Evolutionary conservation across 1,284 basidiomycete genomes (phyloP).

Genomic region (Dichomitus squalens): DNA sequence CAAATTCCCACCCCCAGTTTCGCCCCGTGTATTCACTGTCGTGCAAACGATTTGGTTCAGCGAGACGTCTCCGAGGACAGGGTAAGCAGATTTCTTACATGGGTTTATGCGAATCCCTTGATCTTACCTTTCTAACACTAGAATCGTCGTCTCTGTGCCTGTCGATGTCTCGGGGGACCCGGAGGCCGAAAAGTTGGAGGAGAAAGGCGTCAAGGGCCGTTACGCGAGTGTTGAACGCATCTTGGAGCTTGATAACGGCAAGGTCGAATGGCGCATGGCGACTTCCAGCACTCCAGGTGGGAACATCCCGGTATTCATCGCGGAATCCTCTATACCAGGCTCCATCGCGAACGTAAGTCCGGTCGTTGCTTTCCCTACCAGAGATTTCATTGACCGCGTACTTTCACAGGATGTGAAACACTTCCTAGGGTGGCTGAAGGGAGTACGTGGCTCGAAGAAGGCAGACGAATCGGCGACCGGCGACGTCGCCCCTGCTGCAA

Average conservation of each 20-base stretch:
- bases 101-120: neutral
- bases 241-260: conserved; percentile 61
- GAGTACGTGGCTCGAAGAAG: neutral
- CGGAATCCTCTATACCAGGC: conserved; percentile 58
- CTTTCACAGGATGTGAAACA: conserved; percentile 63
- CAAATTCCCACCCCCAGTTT: conserved; percentile 67
- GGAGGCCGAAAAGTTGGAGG: conserved; percentile 62
- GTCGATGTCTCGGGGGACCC: conserved; percentile 61
- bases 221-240: conserved; percentile 74
- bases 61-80: conserved; percentile 50
- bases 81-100: conserved; percentile 41
- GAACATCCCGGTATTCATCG: conserved; percentile 63
- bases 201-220: conserved; percentile 66
- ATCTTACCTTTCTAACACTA: conserved; percentile 27
- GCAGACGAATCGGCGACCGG: neutral
- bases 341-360: conserved; percentile 59
- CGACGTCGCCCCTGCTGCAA: neutral
- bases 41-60: conserved; percentile 61
- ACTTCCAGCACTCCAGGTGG: conserved; percentile 76
- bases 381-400: neutral
- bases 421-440: conserved; percentile 52
- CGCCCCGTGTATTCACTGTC: conserved; percentile 76
- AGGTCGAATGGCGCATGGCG: conserved; percentile 78
- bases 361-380: neutral
- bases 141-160: conserved; percentile 72